Conservation (phyloP, 768 basidiomycete genomes). For the Lactarius sp. region DNA sequence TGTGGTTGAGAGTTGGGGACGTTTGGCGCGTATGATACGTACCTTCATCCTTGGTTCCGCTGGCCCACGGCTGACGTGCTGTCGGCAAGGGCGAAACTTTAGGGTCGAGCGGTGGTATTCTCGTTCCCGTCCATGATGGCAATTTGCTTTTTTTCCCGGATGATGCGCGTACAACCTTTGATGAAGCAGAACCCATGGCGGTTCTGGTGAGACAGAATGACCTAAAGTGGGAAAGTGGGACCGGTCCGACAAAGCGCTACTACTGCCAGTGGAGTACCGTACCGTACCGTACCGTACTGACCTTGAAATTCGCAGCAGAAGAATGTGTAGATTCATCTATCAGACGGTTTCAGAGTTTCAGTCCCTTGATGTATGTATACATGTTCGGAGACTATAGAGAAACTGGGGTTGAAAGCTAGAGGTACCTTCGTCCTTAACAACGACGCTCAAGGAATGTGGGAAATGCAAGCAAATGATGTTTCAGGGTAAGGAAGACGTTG, state of each 20-base stretch:
- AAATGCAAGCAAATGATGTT: constrained; percentile 24
- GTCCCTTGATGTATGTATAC: constrained; percentile 20
- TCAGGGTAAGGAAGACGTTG: constrained; percentile 10
- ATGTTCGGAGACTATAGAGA: constrained; percentile 14
- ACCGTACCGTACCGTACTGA: no score
- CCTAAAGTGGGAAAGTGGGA: no score
- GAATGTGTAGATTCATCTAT: neutral
- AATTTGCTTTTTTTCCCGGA: neutral
- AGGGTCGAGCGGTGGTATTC: neutral
- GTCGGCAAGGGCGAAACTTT: neutral
- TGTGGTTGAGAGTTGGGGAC: neutral
- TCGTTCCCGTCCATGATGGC: constrained; percentile 17
- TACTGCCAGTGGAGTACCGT: no score
- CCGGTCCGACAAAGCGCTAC: no score
- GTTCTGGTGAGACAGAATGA: neutral
- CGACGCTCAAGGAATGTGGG: constrained; percentile 14
- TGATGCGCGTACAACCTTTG: constrained; percentile 3
- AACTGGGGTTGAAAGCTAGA: constrained; percentile 6
- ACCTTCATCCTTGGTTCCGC: constrained; percentile 21
- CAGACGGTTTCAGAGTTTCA: neutral
- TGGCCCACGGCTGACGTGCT: constrained; percentile 15
- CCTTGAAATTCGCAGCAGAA: no score
- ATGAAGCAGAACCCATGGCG: constrained; percentile 14
- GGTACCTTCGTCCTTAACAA: constrained; percentile 12
- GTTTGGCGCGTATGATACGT: neutral